phyloP scores from a whole-genome alignment of 1,284 basidiomycete genomes.

The Cutaneotrichosporon cyanovorans region DNA sequence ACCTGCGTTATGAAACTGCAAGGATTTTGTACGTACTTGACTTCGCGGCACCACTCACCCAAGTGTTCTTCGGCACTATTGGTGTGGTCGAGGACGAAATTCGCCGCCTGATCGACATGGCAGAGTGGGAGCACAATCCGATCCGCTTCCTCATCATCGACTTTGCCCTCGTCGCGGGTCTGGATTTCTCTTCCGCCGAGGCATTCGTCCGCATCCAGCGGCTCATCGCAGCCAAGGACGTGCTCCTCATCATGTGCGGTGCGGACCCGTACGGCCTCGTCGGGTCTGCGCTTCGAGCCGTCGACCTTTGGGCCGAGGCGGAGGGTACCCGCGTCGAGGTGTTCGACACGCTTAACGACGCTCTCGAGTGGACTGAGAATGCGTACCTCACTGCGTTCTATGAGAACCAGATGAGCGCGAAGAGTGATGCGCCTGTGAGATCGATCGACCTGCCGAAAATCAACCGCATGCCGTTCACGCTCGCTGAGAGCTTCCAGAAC shows the following conservation, averaged over 20 bases:
- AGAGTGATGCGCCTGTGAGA: constrained; percentile 16
- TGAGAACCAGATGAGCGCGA: constrained; percentile 27
- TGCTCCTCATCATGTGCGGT: constrained; percentile 85
- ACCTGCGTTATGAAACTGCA: constrained; percentile 85
- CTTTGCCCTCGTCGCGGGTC: constrained; percentile 73
- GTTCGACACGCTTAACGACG: constrained; percentile 78
- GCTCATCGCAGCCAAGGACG: constrained; percentile 64
- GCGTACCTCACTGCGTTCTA: constrained; percentile 57
- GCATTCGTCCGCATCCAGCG: constrained; percentile 89
- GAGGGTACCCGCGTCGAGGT: constrained; percentile 66
- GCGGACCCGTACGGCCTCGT: constrained; percentile 58
- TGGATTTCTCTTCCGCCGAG: constrained; percentile 92
- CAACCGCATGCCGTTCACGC: constrained; percentile 40
- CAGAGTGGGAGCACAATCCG: constrained; percentile 68
- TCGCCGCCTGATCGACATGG: constrained; percentile 61
- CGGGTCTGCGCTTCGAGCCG: constrained; percentile 62
- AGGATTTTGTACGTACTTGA: constrained; percentile 50
- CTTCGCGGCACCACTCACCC: neutral
- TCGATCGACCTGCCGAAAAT: constrained; percentile 37
- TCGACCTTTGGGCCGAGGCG: constrained; percentile 62
- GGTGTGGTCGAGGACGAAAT: constrained; percentile 67
- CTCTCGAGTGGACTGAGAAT: constrained; percentile 93
- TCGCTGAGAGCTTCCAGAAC: constrained; percentile 57
- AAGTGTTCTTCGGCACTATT: constrained; percentile 92
- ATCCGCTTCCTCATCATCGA: constrained; percentile 86